Evolutionary conservation across 2,329 filamentous ascomycete genomes (phyloP), one percentile per base, ranked within the genome.

Genomic region (Dothistroma septosporum): DNA sequence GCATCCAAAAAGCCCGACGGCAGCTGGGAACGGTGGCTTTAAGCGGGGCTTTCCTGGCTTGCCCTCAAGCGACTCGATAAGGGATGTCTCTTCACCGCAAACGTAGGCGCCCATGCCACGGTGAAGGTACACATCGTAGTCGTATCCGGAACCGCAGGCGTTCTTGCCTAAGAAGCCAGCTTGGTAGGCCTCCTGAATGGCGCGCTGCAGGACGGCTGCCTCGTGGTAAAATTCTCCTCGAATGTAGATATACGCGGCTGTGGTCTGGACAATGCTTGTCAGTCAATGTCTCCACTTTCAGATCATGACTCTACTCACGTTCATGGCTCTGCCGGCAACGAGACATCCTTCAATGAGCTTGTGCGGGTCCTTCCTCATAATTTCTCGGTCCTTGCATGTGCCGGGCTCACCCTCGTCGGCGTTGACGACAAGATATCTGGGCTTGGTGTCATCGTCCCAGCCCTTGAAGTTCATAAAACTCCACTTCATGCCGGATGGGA

Each of bases 331-430:
- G 56, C 94, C 94, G 68, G 94, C 92, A 53, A 99, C 89, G 66
- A 99, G 83, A 78, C 94, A 99, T 75, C 94, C 94, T 81, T 99
- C 94, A 74, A 99, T 83, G 67, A 99, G 89, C 85, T 99, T 99
- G 83, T 99, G 94, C 65, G 94, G 94, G 77, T 99, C 94, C 82
- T 99, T 99, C 79, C 94, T 92, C 94, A 99, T 99, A 70, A 99
- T 99, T 79, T 99, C 94, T 75, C 94, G 89, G 78, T 99, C 94
- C 82, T 99, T 99, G 87, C 94, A 99, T 57, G 94, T 99, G 77
- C 94, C 94, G 32, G 94, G 94, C 80, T 99, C 94, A 73, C 94
- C 94, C 82, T 99, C 94, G 77, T 99, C 94, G 69, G 94, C 94
- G 74, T 99, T 99, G 81, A 99, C 91, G 64, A 99, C 93, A 58